phyloP scores from a whole-genome alignment of 352 stramenopile species.

The Blastocystis sp. region DNA sequence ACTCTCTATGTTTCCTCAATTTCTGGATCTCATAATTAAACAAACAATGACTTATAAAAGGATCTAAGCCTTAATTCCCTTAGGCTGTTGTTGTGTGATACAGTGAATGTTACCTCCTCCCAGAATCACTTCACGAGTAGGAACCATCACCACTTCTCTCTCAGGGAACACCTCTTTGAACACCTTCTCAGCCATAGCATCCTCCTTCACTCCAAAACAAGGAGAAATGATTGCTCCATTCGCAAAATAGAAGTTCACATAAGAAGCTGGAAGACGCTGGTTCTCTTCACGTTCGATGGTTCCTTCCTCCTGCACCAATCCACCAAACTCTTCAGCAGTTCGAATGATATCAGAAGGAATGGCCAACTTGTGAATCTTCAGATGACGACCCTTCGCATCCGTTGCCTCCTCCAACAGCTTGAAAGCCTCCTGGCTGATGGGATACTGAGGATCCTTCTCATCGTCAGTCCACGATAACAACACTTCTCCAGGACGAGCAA shows the following conservation, averaged over 20 bases:
- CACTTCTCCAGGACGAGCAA: conserved; percentile 65
- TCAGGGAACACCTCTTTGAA: conserved; percentile 67
- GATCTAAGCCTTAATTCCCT: conserved; percentile 54
- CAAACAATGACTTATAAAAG: background rate
- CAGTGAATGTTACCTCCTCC: conserved; percentile 74
- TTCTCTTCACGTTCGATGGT: conserved; percentile 64
- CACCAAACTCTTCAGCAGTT: background rate
- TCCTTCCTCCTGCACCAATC: conserved; percentile 37
- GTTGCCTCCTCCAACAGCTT: conserved; percentile 64
- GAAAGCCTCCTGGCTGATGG: conserved; percentile 66
- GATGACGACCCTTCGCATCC: conserved; percentile 67
- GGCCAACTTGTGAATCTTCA: conserved; percentile 68
- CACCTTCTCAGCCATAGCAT: conserved; percentile 62
- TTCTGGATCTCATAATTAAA: background rate
- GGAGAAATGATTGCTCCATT: conserved; percentile 69
- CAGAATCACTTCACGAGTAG: conserved; percentile 69
- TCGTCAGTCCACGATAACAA: conserved; percentile 70
- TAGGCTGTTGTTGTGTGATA: conserved; percentile 70
- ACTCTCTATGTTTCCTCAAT: too few relatives aligned
- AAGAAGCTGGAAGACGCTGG: conserved; percentile 69
- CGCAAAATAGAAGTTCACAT: conserved; percentile 73
- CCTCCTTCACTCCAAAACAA: conserved; percentile 68
- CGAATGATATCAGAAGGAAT: conserved; percentile 66
- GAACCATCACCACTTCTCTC: conserved; percentile 67
- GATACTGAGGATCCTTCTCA: conserved; percentile 66